Base-by-base conservation (phyloP, 1,139 yeast species). In the Spathaspora sp. region DNA sequence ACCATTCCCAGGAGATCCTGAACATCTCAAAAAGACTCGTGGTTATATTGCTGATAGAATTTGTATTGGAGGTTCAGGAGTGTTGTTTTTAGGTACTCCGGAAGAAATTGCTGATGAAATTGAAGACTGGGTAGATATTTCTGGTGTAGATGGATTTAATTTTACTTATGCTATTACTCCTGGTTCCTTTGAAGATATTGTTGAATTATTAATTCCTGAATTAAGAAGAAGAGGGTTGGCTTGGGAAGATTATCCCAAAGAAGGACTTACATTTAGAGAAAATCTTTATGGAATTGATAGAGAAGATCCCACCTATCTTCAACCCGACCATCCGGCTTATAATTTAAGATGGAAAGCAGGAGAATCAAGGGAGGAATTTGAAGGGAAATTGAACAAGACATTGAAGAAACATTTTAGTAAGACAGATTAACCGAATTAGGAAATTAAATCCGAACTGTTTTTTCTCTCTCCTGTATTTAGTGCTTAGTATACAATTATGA, bases 291-390 rank as follows among this genome's bases (percentile, higher is more conserved):
- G 64, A 3, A 44, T 50, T 7, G 59, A 55, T 13, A 51, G 64
- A 15, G 57, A 56, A 6, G 61, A 57, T 13, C 52, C 60, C 11
- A 49, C 52, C 4, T 61, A 41, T 46, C 48, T 60, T 20, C 48
- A 45, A 38, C 56, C 57, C 5, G 51, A 57, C 53, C 76, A 72
- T 49, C 73, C 72, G 8, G 76, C 76, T 9, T 53, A 68, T 51
- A 56, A 56, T 3, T 56, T 71, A 38, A 65, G 72, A 58, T 72
- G 77, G 77, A 58, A 55, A 39, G 62, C 67, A 10, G 68, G 64
- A 15, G 70, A 64, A 47, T 47, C 68, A 1, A 63, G 58, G 47
- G 68, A 65, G 46, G 70, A 67, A 26, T 68, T 68, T 49, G 76
- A 70, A 43, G 38, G 41, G 10, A 53, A 51, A 47, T 60, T 39